These are phyloP conservation scores for Geum urbanum DNA, from an alignment of 306 rosid species.

Conservation along the genomic window DNA sequence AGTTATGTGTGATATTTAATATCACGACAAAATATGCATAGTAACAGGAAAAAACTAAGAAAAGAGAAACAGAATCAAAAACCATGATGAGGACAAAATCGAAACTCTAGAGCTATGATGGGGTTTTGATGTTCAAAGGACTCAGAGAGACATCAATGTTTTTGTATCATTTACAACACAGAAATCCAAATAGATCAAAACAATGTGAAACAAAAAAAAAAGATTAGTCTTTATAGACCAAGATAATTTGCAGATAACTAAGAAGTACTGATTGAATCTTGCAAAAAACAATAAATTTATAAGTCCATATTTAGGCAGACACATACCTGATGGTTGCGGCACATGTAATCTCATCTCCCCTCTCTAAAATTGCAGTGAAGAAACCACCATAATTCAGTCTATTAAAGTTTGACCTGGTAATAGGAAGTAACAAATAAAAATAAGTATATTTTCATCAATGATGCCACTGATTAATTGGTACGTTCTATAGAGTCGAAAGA, in stretches of 20 bases:
- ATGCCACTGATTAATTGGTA: neutral
- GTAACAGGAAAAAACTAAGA: neutral
- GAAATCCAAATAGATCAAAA: neutral
- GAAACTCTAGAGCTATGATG: too few relatives aligned
- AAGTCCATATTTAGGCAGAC: conserved; percentile 8
- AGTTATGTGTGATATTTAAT: too few relatives aligned
- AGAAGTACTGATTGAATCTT: neutral
- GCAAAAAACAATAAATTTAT: neutral
- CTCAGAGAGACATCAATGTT: neutral
- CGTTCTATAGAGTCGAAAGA: neutral
- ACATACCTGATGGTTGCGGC: conserved; percentile 81
- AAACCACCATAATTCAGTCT: conserved; percentile 75
- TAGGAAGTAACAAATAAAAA: conserved; percentile 12
- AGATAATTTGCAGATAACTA: neutral
- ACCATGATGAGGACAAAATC: neutral
- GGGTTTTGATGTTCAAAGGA: neutral
- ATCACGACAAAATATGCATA: too few relatives aligned
- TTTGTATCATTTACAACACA: neutral
- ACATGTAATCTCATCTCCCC: conserved; percentile 69
- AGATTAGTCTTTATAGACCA: neutral
- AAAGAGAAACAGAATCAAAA: neutral
- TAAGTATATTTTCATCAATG: neutral
- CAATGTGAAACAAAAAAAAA: neutral
- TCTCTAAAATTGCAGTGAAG: conserved; percentile 78
- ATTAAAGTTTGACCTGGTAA: conserved; percentile 79